phyloP scores from a whole-genome alignment of 78 protist genomes.

The Dictyostelium purpureum region DNA sequence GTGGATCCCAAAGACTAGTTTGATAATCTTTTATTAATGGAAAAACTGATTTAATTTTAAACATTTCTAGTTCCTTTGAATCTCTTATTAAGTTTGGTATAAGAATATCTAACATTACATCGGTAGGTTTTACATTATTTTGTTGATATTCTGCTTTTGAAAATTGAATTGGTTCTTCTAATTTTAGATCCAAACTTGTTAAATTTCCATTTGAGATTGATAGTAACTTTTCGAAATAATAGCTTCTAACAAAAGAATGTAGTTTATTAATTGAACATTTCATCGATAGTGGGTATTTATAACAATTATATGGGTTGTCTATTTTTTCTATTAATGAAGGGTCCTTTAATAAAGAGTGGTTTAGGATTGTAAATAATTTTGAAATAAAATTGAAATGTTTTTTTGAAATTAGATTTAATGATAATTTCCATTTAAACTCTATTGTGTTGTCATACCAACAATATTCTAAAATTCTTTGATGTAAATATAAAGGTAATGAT shows the following conservation, averaged over 20 bases:
- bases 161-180: not conserved
- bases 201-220: not conserved
- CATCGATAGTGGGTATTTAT: not conserved
- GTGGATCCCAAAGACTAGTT: not conserved
- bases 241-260: not conserved
- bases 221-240: not conserved
- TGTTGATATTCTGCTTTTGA: not conserved
- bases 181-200: not conserved
- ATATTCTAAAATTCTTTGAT: not conserved
- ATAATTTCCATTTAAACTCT: conserved; percentile 13
- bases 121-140: too few species aligned
- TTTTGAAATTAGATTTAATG: not conserved
- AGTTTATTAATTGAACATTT: not conserved
- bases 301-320: not conserved
- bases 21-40: not conserved
- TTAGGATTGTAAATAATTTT: not conserved
- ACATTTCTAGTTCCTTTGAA: not conserved
- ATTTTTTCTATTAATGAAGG: not conserved
- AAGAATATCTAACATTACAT: too few species aligned
- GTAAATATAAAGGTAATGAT: conserved; percentile 16
- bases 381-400: not conserved
- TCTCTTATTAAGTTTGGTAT: not conserved
- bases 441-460: not conserved
- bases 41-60: not conserved
- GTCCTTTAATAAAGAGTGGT: not conserved